Conservation (phyloP, 441 rosid species). For the Adansonia grandidieri region DNA sequence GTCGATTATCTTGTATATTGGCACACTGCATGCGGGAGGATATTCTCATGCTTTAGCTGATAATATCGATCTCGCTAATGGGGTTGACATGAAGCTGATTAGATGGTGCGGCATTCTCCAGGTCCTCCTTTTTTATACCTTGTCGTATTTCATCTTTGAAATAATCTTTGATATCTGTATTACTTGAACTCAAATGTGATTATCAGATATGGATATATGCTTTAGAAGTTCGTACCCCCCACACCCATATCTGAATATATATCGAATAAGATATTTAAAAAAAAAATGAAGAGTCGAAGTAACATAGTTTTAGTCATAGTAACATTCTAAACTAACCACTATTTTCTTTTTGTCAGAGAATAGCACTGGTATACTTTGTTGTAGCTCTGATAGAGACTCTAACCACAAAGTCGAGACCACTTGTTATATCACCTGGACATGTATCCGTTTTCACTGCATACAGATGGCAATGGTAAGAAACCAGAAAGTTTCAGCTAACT, state of each 20-base stretch:
- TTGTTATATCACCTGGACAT: conserved; percentile 40
- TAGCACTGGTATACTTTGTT: conserved; percentile 61
- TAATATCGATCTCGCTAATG: conserved; percentile 47
- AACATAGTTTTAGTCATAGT: background rate
- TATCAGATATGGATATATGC: too few species aligned
- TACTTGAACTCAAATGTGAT: too few species aligned
- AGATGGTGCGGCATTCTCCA: conserved; percentile 74
- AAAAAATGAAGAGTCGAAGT: too few species aligned
- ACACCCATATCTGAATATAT: too few species aligned
- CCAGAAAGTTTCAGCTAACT: background rate
- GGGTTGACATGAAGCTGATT: conserved; percentile 61
- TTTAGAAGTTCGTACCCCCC: too few species aligned
- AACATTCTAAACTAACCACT: background rate
- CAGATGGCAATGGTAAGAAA: conserved; percentile 58
- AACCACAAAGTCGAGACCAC: conserved; percentile 54
- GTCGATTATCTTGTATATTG: background rate
- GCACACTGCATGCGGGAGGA: conserved; percentile 46
- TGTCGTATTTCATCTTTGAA: background rate
- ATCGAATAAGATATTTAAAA: too few species aligned
- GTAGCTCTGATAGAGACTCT: conserved; percentile 61
- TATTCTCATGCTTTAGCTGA: conserved; percentile 59
- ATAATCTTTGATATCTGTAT: background rate
- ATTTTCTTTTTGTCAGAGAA: conserved; percentile 48
- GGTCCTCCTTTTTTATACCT: conserved; percentile 32
- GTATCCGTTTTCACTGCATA: conserved; percentile 57